Base-by-base conservation (phyloP, 345 rosid species). In the Eucalyptus guilfoylei region DNA sequence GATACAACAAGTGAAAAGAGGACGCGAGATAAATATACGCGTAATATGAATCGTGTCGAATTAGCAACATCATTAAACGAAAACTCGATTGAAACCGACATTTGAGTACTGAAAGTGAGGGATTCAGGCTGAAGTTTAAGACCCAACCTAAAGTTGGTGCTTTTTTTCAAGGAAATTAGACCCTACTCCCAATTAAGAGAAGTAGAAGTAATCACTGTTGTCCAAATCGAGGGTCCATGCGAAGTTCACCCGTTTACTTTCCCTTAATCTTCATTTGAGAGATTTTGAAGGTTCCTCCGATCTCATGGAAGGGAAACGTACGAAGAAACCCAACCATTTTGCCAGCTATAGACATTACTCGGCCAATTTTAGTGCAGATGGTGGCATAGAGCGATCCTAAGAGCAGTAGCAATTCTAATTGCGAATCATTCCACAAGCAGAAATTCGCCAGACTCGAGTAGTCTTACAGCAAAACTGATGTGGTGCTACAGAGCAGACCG, bases 61-160 rank as follows among this genome's bases (percentile, higher is more conserved):
- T 30, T 28, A 62, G 8, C 69, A 6, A 28, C 34, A 62, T 30
- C 69, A 67, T 16, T 3, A 16, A 32, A 67, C 23, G 5, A 10
- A n/a, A 67, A 67, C 37, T n/a, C 9, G 1, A 34, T 37, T 16
- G 2, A 37, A 3, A 3, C 80, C 80, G 11, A 37, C 55, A 17
- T 37, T 72, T 72, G 13, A 1, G 0, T 19, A 72, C 45, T 21
- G 19, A 64, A 72, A 37, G 26, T 19, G 45, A 34, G 23, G 13
- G 23, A 34, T 17, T 17, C 1, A 0, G 8, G 1, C 45, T 6
- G 0, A 0, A 37, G 44, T 37, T 37, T 19, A 19, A 37, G 4
- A 37, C 4, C 26, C 8, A 9, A 72, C 7, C 28, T 19, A 19
- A 34, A 19, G 26, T 17, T 72, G 26, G 0, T n/a, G n/a, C n/a